Evolutionary conservation across 1,284 basidiomycete genomes (phyloP).

Genomic region (Ganoderma resinaceum): DNA sequence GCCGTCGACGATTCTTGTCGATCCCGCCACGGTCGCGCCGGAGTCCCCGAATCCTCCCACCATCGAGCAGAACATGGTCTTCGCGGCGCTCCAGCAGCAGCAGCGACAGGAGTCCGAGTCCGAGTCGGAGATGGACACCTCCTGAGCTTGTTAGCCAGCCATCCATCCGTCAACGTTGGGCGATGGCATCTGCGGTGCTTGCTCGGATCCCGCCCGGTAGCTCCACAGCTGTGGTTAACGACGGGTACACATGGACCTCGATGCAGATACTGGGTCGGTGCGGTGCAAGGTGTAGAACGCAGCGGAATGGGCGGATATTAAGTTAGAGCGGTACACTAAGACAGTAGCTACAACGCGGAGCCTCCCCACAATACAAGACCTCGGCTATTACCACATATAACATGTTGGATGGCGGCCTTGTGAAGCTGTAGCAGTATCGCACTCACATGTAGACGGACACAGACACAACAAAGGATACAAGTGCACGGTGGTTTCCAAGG

Average conservation of each 20-base stretch:
- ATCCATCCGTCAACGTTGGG: background rate
- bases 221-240: background rate
- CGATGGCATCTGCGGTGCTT: background rate
- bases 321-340: constrained; percentile 29
- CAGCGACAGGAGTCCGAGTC: constrained; percentile 17
- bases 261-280: background rate
- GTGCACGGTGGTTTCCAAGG: background rate
- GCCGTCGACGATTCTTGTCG: constrained; percentile 60
- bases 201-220: constrained; percentile 1
- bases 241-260: background rate
- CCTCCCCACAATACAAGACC: constrained; percentile 4
- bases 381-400: background rate
- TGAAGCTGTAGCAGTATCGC: background rate
- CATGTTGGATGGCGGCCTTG: background rate
- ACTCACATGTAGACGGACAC: background rate
- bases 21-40: constrained; percentile 55
- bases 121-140: constrained; percentile 14
- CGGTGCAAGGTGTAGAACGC: background rate
- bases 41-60: constrained; percentile 64
- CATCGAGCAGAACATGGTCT: constrained; percentile 83
- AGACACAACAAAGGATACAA: background rate
- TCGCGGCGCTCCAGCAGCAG: constrained; percentile 67
- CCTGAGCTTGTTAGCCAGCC: background rate
- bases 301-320: constrained; percentile 9
- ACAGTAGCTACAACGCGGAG: constrained; percentile 23